phyloP scores from a whole-genome alignment of 768 basidiomycete genomes.

The Rhodotorula babjevae region DNA sequence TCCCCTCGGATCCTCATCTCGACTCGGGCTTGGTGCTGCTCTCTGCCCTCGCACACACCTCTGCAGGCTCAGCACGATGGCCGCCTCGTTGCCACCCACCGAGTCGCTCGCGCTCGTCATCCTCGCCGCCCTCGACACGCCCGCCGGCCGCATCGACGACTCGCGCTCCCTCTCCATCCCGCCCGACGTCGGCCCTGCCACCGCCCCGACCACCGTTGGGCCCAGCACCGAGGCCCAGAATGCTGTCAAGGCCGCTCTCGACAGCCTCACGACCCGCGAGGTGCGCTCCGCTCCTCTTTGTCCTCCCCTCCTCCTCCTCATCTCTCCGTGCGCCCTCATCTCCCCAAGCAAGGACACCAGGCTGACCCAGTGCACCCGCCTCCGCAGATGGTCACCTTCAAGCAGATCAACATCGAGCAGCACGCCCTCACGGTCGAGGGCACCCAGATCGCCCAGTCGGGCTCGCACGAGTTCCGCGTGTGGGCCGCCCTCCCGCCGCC shows the following conservation, averaged over 20 bases:
- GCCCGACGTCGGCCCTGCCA: slow-evolving; percentile 21
- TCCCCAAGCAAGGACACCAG: background rate
- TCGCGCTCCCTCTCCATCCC: slow-evolving; percentile 41
- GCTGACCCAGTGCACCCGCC: background rate
- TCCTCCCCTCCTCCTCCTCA: background rate
- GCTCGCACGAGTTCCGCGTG: slow-evolving; percentile 92
- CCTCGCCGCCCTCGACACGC: slow-evolving; percentile 35
- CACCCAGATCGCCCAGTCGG: slow-evolving; percentile 64
- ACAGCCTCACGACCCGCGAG: slow-evolving; percentile 80
- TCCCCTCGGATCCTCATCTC: too few relatives aligned
- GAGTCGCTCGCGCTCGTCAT: slow-evolving; percentile 31
- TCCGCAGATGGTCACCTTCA: slow-evolving; percentile 72
- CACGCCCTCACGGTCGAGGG: slow-evolving; percentile 81
- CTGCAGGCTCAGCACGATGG: slow-evolving; percentile 3
- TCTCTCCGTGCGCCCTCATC: background rate
- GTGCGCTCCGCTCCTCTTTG: slow-evolving; percentile 48
- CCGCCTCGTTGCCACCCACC: background rate
- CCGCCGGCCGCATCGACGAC: slow-evolving; percentile 45
- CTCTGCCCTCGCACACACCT: background rate
- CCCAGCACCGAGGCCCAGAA: slow-evolving; percentile 56
- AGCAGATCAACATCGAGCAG: slow-evolving; percentile 67
- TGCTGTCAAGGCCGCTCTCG: slow-evolving; percentile 79
- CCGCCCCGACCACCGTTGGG: slow-evolving; percentile 17
- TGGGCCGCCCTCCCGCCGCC: slow-evolving; percentile 69
- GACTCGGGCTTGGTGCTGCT: too few relatives aligned